Evolutionary conservation across 2,329 filamentous ascomycete species (phyloP), one percentile per base, ranked within the genome.

Genomic region (Escovopsis sp.): DNA sequence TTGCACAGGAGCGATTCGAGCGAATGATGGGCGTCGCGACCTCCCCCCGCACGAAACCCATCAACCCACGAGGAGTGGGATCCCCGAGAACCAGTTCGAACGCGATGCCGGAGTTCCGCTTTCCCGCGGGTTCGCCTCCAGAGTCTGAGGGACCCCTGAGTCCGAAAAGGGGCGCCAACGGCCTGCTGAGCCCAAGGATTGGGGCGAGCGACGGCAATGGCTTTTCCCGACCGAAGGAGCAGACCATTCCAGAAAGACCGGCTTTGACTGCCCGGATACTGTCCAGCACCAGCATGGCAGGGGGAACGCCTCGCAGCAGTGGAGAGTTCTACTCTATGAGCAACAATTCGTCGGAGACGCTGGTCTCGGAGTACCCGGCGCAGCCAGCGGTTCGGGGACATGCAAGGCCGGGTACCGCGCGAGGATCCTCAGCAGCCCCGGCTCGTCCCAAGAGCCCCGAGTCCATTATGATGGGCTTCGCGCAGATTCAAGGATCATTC

Each of bases 401-500:
- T 11, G 52, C 45, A 30, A 53, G 60, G 18, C 61, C 67, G 3
- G 62, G 70, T 42, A 48, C 65, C 12, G 61, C 69, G 38, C 59
- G 62, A 34, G 59, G 57, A 40, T 66, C 69, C 19, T 60, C 56
- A 35, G 48, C 67, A 36, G 49, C 55, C 40, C 55, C 54, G 39
- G 58, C 61, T 41, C 60, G 61, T 27, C 76, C 83, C 1, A 64
- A 60, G 46, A 54, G 65, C 27, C 76, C 83, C 1, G 87, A 96
- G 53, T 78, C 79, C 1, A 61, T 98, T 36, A 92, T 98, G 76
- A 98, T 98, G 90, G 90, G 87, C 0, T 98, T 93, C 57, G 88
- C 84, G 3, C 90, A 98, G 48, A 74, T 96, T 3, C 82, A 85
- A 55, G 90, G 90, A 4, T 87, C 83, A 0, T 98, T 98, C 47